A percentile compares a stretch with the other conserved stretches of the same genome.
These are phyloP conservation scores for Mycothermus thermophilus DNA, from an alignment of 495 filamentous ascomycete species.

Conservation along the genomic window DNA sequence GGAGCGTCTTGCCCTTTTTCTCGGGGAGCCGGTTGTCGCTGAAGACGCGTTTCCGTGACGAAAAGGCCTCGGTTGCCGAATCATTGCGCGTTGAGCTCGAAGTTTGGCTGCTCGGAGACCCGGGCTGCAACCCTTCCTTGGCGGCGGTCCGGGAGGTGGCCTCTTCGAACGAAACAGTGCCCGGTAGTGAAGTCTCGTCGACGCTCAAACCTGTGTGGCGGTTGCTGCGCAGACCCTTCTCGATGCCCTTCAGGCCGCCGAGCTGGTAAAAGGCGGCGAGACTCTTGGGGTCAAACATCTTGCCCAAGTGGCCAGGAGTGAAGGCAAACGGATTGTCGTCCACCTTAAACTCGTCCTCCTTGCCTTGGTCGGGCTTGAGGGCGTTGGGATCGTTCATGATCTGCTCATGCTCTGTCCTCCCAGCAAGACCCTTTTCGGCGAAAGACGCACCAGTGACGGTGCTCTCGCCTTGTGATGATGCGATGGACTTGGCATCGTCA, in stretches of 20 bases:
- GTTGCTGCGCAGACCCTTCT: conserved; percentile 54
- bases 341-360: conserved; percentile 49
- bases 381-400: conserved; percentile 40
- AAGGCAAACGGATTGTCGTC: conserved; percentile 59
- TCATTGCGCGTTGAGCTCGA: conserved; percentile 7
- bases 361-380: conserved; percentile 51
- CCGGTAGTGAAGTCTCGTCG: conserved; percentile 47
- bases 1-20: conserved; percentile 58
- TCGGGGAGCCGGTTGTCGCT: conserved; percentile 58
- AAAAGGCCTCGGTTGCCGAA: conserved; percentile 27
- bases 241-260: conserved; percentile 53
- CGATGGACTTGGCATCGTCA: conserved; percentile 33
- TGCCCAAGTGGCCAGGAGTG: conserved; percentile 55
- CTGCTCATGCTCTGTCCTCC: conserved; percentile 28
- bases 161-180: conserved; percentile 46
- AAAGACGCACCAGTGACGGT: conserved; percentile 22
- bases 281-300: conserved; percentile 63
- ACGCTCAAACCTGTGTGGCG: conserved; percentile 48
- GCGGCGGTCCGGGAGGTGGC: conserved; percentile 27
- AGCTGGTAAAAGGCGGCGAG: conserved; percentile 54
- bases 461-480: conserved; percentile 31
- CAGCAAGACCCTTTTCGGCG: conserved; percentile 23
- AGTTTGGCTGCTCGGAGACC: conserved; percentile 4
- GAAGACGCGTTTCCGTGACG: conserved; percentile 56
- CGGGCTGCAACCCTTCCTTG: conserved; percentile 20